Evolutionary conservation across 2,329 filamentous ascomycete genomes (phyloP), one percentile per base, ranked within the genome.

Genomic region (Malbranchea zuffiana): DNA sequence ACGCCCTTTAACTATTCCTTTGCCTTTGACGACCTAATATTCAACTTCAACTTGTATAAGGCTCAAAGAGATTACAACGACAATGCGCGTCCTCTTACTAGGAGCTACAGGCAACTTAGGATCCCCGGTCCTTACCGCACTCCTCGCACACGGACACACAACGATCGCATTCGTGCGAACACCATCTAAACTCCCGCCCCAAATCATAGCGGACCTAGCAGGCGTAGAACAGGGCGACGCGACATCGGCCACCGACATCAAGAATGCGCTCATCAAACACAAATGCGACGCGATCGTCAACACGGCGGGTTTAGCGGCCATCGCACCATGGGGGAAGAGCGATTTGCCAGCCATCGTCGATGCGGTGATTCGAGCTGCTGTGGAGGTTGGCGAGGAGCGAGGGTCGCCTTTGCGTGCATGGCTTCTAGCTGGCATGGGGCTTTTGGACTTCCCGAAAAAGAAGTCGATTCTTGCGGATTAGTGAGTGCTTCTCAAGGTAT

Each of bases 41-140:
- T n/a, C n/a, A n/a, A n/a, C n/a, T n/a, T n/a, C n/a, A n/a, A n/a
- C n/a, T n/a, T n/a, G n/a, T n/a, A n/a, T n/a, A n/a, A n/a, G n/a
- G n/a, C n/a, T n/a, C n/a, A n/a, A n/a, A n/a, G n/a, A n/a, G n/a
- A n/a, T n/a, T n/a, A n/a, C n/a, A n/a, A n/a, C n/a, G n/a, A n/a
- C n/a, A n/a, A 65, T 65, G 60, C 57, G 56, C 34, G 58, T 63
- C 41, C 53, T 65, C 32, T 51, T 63, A 20, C 45, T 65, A 25
- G 60, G 59, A 17, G 55, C 54, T 47, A 63, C 57, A 16, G 61
- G 59, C 7, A 61, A 61, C 28, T 42, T 65, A 10, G 61, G 61
- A 17, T 34, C 47, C 32, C 56, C 60, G 38, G 52, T 56, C 15
- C 46, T 63, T 29, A 41, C 55, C 12, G 55, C 60, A 3, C 46